A percentile compares a stretch with the other conserved stretches of the same genome.
phyloP scores from a whole-genome alignment of 192 early-diverging fungal species.

The Glomus cerebriforme region DNA sequence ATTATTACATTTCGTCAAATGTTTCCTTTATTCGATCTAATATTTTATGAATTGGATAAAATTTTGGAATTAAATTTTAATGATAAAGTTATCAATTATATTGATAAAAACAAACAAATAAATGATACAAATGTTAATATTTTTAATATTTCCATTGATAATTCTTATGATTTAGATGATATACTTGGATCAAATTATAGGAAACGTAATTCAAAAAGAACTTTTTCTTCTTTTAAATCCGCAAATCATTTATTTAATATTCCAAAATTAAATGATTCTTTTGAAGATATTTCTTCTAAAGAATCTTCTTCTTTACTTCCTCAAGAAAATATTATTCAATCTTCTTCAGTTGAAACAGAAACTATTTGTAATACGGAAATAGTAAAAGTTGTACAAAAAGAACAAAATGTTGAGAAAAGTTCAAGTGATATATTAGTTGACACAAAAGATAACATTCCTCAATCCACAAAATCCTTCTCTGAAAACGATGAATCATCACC shows the following conservation, averaged over 20 bases:
- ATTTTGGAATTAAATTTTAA: background rate
- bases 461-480: background rate
- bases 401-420: too few species aligned
- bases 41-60: background rate
- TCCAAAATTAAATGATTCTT: background rate
- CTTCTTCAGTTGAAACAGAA: background rate
- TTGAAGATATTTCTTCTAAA: background rate
- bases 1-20: background rate
- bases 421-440: too few species aligned
- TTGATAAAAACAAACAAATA: background rate
- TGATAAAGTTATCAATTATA: background rate
- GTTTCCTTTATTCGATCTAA: background rate
- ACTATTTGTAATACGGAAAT: too few species aligned
- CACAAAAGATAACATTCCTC: background rate
- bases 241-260: background rate
- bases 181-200: background rate
- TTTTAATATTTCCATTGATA: background rate
- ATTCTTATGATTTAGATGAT: background rate
- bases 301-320: background rate
- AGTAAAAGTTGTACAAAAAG: background rate
- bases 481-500: background rate
- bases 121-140: background rate
- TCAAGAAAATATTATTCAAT: background rate
- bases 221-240: background rate
- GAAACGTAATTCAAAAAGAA: background rate